Evolutionary conservation across 2,329 filamentous ascomycete species (phyloP), one percentile per base, ranked within the genome.

Genomic region (Colletotrichum limetticola): DNA sequence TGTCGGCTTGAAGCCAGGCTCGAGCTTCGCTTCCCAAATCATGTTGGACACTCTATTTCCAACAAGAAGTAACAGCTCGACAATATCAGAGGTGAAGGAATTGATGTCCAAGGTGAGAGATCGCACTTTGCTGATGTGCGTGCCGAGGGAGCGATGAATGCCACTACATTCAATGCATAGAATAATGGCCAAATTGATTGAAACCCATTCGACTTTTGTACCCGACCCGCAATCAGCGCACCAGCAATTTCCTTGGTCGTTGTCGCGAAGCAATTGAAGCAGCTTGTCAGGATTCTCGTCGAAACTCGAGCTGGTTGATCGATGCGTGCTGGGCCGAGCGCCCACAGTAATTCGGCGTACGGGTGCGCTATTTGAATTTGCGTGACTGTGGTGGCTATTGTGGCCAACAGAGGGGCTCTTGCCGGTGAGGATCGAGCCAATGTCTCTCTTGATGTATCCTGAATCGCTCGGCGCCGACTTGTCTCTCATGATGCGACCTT

Each of bases 161-260:
- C 97, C 97, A 80, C 95, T 98, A 84, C 97, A 99, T 82, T 99
- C 96, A 80, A 98, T 98, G 84, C 97, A 99, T 24, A 99, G 89
- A 66, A 99, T 92, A 72, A 99, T 98, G 58, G 94, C 97, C 5
- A 99, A 88, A 78, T 99, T 99, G 83, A 99, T 98, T 0, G 97
- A 98, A 32, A 98, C 97, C 97, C 97, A 99, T 82, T 99, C 97
- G 26, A 98, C 95, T 85, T 98, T 98, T 79, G 92, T 90, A 42
- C 93, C 93, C 8, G 95, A 97, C 12, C 94, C 94, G 80, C 97
- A 99, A 81, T 99, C 97, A 19, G 97, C 97, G 80, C 97, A 99
- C 89, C 93, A 94, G 76, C 91, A 93, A 82, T 99, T 99, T 53
- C 95, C 95, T 78, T 97, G 93, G 79, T 99, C 97, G 62, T 93